phyloP scores from a whole-genome alignment of 805 yeast genomes.

The Suhomyces canberraensis region DNA sequence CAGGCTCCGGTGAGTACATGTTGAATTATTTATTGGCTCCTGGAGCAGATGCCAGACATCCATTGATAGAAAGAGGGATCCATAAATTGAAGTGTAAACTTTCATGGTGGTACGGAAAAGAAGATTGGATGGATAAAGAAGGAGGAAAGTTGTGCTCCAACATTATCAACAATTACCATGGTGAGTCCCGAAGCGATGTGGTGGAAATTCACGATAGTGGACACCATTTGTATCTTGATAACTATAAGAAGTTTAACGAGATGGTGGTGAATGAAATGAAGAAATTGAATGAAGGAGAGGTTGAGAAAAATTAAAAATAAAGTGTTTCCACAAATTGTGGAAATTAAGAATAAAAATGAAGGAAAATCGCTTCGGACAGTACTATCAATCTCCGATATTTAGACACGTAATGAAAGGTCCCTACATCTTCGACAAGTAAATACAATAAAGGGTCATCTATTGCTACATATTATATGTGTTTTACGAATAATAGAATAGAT shows the following conservation, averaged over 20 bases:
- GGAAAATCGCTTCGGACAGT: too few species aligned
- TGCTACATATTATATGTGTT: too few species aligned
- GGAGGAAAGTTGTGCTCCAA: conserved; percentile 46
- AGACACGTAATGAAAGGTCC: too few species aligned
- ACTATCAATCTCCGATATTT: too few species aligned
- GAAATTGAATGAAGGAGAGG: neutral
- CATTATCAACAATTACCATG: conserved; percentile 22
- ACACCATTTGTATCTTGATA: conserved; percentile 78
- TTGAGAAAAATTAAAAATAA: neutral
- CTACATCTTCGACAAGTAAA: too few species aligned
- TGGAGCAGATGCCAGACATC: conserved; percentile 85
- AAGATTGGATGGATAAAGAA: conserved; percentile 57
- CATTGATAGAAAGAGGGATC: conserved; percentile 53
- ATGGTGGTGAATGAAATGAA: conserved; percentile 52
- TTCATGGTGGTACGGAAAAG: conserved; percentile 82
- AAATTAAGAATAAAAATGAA: too few species aligned
- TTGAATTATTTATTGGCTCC: conserved; percentile 80
- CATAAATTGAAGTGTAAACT: conserved; percentile 56
- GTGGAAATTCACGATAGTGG: conserved; percentile 56
- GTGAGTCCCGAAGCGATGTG: conserved; percentile 24
- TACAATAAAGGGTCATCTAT: too few species aligned
- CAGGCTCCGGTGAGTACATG: conserved; percentile 93
- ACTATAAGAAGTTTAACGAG: conserved; percentile 50
- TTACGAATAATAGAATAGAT: too few species aligned
- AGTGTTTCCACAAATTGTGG: neutral